Base-by-base conservation (phyloP, 176 grass and related monocot genomes). In the Pharus latifolius region DNA sequence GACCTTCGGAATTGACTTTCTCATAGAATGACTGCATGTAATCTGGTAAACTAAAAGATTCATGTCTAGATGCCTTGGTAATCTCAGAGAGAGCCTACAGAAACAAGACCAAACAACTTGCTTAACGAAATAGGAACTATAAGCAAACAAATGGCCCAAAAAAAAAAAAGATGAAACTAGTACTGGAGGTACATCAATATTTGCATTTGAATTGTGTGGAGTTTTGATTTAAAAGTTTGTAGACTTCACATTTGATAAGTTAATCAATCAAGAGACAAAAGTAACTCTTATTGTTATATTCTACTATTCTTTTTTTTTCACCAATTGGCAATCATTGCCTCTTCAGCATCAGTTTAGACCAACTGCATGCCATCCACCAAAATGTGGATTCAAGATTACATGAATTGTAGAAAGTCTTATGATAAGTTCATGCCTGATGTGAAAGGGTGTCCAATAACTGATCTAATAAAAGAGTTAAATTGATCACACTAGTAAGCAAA, bases 31-130 rank as follows among this genome's bases (percentile, higher is more conserved):
- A 73, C 37, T 72, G 63, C 10, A 51, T 71, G 65, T 86, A 74
- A 61, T 78, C 75, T 37, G 94, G 94, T 81, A 98, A 80, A 38
- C 61, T 70, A 85, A 44, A 72, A 76, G 86, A 85, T 70, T 98
- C 89, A 72, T 37, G 62, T 60, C 31, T 74, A 57, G 81, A 93
- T 85, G 89, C 87, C 81, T 90, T 98, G 26, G 84, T 27, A 74
- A 98, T 90, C 78, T 98, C 94, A 83, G 58, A 76, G 50, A 98
- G 78, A 2, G 89, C 94, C 94, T 98, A 72, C 43, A 46, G 48
- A 83, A 72, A 69, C 56, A 45, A 10, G 2, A 18, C 55, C 23
- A 60, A 72, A 63, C n/a, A 32, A 62, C 2, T 69, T 69, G 40
- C 62, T 79, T 37, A 62, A 58, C 62, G 40, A 75, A 49, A 69